Percentiles rank a stretch among this genome's conserved stretches.
Evolutionary conservation across 768 basidiomycete species (phyloP).

Genomic region (Boletus insuetus): DNA sequence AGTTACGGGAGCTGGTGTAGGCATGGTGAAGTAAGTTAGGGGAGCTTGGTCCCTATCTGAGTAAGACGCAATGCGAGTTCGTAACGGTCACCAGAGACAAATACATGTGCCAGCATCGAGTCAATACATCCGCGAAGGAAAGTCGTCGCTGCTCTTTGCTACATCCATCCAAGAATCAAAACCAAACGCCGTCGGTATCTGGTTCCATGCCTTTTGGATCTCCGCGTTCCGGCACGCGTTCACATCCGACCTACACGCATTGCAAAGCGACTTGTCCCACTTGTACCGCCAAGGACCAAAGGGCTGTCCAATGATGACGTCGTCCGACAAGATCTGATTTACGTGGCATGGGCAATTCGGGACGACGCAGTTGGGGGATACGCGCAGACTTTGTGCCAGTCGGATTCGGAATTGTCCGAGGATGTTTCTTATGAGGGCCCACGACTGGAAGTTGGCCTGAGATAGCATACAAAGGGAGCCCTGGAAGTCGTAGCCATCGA

Average conservation of each 20-base stretch:
- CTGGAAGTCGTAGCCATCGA: conserved; percentile 11
- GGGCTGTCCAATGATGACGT: neutral
- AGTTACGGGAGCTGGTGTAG: neutral
- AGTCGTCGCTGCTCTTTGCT: neutral
- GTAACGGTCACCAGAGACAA: neutral
- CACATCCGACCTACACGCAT: conserved; percentile 2
- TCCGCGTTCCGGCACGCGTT: neutral
- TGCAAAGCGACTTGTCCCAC: conserved; percentile 16
- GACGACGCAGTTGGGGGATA: conserved; percentile 2
- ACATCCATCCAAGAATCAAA: conserved; percentile 14
- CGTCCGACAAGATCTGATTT: conserved; percentile 9
- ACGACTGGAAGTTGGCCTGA: conserved; percentile 5
- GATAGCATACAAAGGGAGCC: neutral
- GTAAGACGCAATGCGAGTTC: no score
- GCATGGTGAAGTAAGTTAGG: neutral
- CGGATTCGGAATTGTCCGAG: conserved; percentile 1
- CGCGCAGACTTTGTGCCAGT: neutral
- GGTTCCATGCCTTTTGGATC: conserved; percentile 13
- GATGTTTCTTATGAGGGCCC: conserved; percentile 2
- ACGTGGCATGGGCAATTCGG: conserved; percentile 1
- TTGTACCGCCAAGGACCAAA: conserved; percentile 13
- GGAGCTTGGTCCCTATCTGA: no score
- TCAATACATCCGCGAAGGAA: neutral
- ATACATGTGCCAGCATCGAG: no score
- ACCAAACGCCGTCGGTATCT: conserved; percentile 4